These are phyloP conservation scores for Pigoraptor vietnamica DNA, from an alignment of 78 protist genomes.

Conservation along the genomic window DNA sequence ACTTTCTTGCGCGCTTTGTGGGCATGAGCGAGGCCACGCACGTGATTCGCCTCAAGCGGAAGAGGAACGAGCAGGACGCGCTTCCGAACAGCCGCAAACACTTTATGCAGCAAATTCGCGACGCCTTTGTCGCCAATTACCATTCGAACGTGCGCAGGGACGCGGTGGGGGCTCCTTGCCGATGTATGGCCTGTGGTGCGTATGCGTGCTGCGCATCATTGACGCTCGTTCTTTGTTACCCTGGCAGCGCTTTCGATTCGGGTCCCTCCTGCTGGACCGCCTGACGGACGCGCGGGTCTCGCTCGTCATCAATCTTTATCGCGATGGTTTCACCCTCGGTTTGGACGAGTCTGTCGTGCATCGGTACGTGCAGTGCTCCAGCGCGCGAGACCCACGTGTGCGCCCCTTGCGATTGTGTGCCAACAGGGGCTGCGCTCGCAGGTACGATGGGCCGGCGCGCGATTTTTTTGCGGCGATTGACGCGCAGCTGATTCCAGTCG, in stretches of 20 bases:
- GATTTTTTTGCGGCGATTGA: background rate
- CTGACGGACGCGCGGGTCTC: background rate
- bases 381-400: no score
- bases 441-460: background rate
- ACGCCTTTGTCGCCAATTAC: background rate
- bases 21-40: background rate
- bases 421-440: no score
- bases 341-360: background rate
- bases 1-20: background rate
- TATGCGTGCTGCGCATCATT: background rate
- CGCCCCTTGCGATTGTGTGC: background rate
- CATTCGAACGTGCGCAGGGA: background rate
- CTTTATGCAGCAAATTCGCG: background rate
- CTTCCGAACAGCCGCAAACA: background rate
- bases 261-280: background rate
- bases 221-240: background rate
- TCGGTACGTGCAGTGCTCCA: no score
- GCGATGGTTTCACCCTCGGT: background rate
- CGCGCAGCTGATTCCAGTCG: background rate
- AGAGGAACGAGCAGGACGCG: background rate
- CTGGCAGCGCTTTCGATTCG: background rate
- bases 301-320: background rate
- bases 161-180: background rate
- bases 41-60: background rate
- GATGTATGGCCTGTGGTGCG: background rate